Base-by-base conservation (phyloP, 2,329 filamentous ascomycete species). In the Colletotrichum sublineola region DNA sequence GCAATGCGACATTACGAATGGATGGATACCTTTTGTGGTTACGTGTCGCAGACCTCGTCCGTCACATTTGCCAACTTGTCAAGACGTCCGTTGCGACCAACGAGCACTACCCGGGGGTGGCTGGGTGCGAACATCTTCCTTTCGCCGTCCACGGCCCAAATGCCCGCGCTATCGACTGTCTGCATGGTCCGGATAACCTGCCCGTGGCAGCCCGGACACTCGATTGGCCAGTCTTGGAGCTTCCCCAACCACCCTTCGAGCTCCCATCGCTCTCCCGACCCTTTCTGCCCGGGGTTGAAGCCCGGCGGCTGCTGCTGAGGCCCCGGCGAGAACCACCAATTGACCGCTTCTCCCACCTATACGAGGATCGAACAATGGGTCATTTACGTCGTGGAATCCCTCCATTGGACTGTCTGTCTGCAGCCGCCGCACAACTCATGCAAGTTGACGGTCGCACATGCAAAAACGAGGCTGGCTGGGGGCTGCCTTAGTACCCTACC, bases 381-480 rank as follows among this genome's bases (percentile, higher is more conserved):
- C 67, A 36, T 42, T 73, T 73, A 75, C 77, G 75, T 81, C 80
- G 80, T 81, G 80, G 78, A 79, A 73, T 72, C 70, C 56, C 55
- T 73, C 67, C 72, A 81, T 82, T 73, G 71, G 71, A 62, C 67
- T 60, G 57, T 63, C 67, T 5, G 61, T 61, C 61, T 71, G 67
- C 71, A 71, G 63, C 48, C 71, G 52, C 66, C 33, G 67, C 62
- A 67, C 67, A 62, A 58, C 67, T 63, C 44, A 73, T 73, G 71
- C 71, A 71, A 62, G 62, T 66, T 36, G 50, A 53, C 57, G 20
- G 62, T 73, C 71, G 63, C 71, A 72, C 67, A 71, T 71, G 71
- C 71, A 62, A 71, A 71, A 64, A 67, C 33, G 68, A 71, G 71
- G 67, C 71, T 72, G 69, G 18, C 69, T 69, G 60, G 46, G 52